A percentile compares a stretch with the other conserved stretches of the same genome.
phyloP scores from a whole-genome alignment of 148 eudicot genomes.

The Rhododendron simsii region DNA sequence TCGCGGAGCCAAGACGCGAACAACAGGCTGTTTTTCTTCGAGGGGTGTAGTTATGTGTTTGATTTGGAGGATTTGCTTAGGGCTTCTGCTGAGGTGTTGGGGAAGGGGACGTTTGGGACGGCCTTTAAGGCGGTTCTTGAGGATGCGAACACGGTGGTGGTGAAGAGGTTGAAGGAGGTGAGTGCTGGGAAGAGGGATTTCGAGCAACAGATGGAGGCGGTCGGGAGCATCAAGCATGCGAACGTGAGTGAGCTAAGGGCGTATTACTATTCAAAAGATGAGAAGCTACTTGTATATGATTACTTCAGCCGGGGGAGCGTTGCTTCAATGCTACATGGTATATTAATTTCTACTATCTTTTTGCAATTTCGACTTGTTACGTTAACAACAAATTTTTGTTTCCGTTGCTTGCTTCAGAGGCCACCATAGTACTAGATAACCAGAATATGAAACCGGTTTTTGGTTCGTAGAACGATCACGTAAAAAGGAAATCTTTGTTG shows the following conservation, averaged over 20 bases:
- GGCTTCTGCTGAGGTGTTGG: slow-evolving; percentile 95
- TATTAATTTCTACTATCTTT: slow-evolving; percentile 2
- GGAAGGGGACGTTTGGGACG: slow-evolving; percentile 88
- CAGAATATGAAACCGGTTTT: not conserved
- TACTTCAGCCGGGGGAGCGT: slow-evolving; percentile 66
- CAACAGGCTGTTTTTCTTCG: slow-evolving; percentile 75
- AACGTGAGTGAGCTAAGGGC: slow-evolving; percentile 83
- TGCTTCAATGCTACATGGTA: slow-evolving; percentile 80
- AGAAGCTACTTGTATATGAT: slow-evolving; percentile 87
- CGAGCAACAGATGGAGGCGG: slow-evolving; percentile 86
- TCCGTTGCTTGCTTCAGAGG: not conserved
- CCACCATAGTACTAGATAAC: not conserved
- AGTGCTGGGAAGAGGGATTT: slow-evolving; percentile 78
- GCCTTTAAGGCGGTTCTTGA: slow-evolving; percentile 84
- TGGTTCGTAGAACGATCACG: not conserved
- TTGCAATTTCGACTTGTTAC: not conserved
- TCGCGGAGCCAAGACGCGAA: slow-evolving; percentile 56
- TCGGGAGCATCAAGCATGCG: slow-evolving; percentile 79
- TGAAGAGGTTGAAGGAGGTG: slow-evolving; percentile 90
- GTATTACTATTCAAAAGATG: slow-evolving; percentile 89
- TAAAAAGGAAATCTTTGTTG: no score
- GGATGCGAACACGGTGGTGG: slow-evolving; percentile 76
- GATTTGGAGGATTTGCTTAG: slow-evolving; percentile 94
- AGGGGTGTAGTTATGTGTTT: slow-evolving; percentile 76
- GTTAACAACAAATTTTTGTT: not conserved